phyloP scores from a whole-genome alignment of 2,329 filamentous ascomycete genomes.

The Fusarium azukiicola region DNA sequence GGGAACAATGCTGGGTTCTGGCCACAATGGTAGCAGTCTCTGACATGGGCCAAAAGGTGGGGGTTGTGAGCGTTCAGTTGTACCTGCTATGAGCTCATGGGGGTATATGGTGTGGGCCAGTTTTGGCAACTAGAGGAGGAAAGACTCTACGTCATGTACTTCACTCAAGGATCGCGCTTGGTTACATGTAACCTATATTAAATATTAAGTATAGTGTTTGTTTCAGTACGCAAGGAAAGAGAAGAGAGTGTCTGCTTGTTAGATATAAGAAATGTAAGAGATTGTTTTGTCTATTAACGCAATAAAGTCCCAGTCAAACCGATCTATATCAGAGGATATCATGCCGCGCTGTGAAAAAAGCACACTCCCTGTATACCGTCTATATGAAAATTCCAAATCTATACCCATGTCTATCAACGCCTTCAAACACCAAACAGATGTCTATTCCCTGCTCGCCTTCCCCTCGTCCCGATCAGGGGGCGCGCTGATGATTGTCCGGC shows the following conservation, averaged over 20 bases:
- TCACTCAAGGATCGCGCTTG: not conserved
- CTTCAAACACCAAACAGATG: not conserved
- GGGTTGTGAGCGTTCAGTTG: not conserved
- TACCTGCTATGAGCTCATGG: no score
- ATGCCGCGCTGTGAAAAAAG: not conserved
- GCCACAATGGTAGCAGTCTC: constrained; percentile 3
- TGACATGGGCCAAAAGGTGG: not conserved
- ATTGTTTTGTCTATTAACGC: constrained; percentile 8
- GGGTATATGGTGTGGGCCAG: no score
- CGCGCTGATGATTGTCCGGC: not conserved
- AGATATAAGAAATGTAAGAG: not conserved
- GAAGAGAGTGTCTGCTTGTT: not conserved
- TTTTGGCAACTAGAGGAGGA: no score
- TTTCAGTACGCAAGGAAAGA: constrained; percentile 1
- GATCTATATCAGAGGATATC: constrained; percentile 10
- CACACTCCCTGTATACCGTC: not conserved
- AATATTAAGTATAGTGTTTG: not conserved
- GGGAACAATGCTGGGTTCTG: constrained; percentile 18
- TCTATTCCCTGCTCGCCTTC: not conserved
- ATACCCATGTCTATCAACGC: not conserved
- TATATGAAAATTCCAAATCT: not conserved
- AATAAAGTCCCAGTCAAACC: not conserved
- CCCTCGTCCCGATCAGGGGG: not conserved
- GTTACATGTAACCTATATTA: constrained; percentile 17
- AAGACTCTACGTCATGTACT: not conserved